Percentiles rank a stretch among this genome's conserved stretches.
Conservation (phyloP, 2,329 filamentous ascomycete species). For the Nigrospora oryzae region DNA sequence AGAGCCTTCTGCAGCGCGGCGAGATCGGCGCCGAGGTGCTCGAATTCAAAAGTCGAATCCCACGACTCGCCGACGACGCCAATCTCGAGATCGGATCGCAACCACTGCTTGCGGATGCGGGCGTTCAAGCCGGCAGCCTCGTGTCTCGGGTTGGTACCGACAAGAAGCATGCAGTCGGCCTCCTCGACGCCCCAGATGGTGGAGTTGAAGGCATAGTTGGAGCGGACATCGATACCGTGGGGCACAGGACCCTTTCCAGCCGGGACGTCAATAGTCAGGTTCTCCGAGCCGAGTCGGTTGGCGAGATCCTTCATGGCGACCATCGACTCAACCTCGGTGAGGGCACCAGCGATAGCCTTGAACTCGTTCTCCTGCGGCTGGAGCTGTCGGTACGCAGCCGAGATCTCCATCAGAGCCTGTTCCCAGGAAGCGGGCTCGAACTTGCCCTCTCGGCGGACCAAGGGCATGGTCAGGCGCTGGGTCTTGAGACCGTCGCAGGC, state of each 20-base stretch:
- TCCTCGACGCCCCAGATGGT: slow-evolving; percentile 90
- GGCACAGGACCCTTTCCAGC: slow-evolving; percentile 75
- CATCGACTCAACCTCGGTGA: slow-evolving; percentile 86
- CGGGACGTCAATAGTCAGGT: slow-evolving; percentile 85
- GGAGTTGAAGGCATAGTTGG: slow-evolving; percentile 96
- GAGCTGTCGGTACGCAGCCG: slow-evolving; percentile 68
- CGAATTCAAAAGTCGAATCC: slow-evolving; percentile 90
- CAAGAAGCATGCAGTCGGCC: slow-evolving; percentile 81
- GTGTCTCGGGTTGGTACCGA: slow-evolving; percentile 91
- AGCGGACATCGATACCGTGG: slow-evolving; percentile 87
- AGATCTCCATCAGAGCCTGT: slow-evolving; percentile 83
- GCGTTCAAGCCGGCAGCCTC: slow-evolving; percentile 94
- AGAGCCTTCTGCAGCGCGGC: slow-evolving; percentile 78
- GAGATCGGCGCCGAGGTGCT: slow-evolving; percentile 76
- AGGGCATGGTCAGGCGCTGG: slow-evolving; percentile 85
- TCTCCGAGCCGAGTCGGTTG: slow-evolving; percentile 94
- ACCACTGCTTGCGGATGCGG: slow-evolving; percentile 95
- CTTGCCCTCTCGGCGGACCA: slow-evolving; percentile 81
- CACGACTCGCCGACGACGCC: slow-evolving; percentile 86
- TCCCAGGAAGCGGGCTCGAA: slow-evolving; percentile 94
- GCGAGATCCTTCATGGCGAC: slow-evolving; percentile 96
- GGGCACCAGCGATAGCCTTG: slow-evolving; percentile 85
- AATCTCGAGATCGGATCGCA: slow-evolving; percentile 89
- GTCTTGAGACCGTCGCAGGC: slow-evolving; percentile 95
- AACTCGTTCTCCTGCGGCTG: slow-evolving; percentile 87